Base-by-base conservation (phyloP, 1,139 yeast species). In the Suhomyces bokatorum region DNA sequence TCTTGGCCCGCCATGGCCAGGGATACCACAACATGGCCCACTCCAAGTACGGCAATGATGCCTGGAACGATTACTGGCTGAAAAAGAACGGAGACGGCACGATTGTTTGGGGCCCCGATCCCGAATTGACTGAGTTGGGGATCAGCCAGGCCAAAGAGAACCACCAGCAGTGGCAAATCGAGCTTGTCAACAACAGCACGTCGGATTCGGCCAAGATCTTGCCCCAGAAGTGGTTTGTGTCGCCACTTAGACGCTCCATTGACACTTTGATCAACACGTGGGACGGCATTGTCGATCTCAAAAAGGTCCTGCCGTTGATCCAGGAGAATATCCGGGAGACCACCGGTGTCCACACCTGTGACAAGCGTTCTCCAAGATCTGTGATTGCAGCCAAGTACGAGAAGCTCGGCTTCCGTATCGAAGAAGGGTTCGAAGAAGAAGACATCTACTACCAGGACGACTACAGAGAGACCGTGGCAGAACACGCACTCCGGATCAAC, bases 91-190 rank as follows among this genome's bases (percentile, higher is more conserved):
- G 77, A 0, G 77, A 74, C 50, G 78, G 75, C 7, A 63, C 67
- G 32, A 60, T 69, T 8, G 69, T 64, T 4, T 74, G 78, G 77
- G 80, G 73, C 3, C 78, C 78, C 0, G 79, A 74, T 53, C 75
- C 79, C 1, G 64, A 63, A 36, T 67, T 74, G 53, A 73, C 78
- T 6, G 68, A 64, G 4, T 60, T 68, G 49, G 78, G 78, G 2
- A 49, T 60, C 32, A 53, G 56, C 20, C 78, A 73, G 52, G 79
- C 79, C n/a, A 41, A 43, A 11, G 64, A 60, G 39, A 62, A 62
- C 50, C 46, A 51, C 17, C 44, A 33, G n/a, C 57, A 53, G 39
- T 51, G 60, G 50, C 39, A 46, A 24, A 40, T 47, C 10, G 63
- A 61, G 46, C 39, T 49, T 31, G 39, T 26, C n/a, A 35, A 41